Percentiles rank a stretch among this genome's conserved stretches.
These are phyloP conservation scores for Phytopythium litorale DNA, from an alignment of 352 stramenopile species.

Conservation along the genomic window DNA sequence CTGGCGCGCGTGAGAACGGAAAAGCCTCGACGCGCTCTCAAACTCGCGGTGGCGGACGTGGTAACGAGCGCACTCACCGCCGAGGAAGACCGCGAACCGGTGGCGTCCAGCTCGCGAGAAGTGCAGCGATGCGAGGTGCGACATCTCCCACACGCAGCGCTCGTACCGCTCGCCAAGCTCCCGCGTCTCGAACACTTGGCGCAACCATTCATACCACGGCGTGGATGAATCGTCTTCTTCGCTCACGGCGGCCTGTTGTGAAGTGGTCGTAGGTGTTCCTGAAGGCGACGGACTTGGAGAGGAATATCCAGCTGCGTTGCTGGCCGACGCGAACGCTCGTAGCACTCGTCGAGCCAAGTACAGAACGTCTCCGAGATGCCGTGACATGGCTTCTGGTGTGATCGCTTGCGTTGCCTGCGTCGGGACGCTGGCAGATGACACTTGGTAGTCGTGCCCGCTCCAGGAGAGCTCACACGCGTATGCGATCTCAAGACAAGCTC, in stretches of 20 bases:
- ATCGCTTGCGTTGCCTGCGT: constrained; percentile 38
- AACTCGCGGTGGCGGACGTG: constrained; percentile 50
- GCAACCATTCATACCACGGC: constrained; percentile 57
- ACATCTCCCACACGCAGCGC: constrained; percentile 64
- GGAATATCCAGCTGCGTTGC: not conserved
- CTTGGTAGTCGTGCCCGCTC: constrained; percentile 62
- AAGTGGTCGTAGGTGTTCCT: not conserved
- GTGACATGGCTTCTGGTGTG: constrained; percentile 56
- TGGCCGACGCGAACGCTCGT: constrained; percentile 32
- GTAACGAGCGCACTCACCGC: constrained; percentile 62
- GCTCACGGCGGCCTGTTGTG: not conserved
- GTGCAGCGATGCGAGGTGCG: constrained; percentile 69
- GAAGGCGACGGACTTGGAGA: not conserved
- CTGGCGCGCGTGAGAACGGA: constrained; percentile 65
- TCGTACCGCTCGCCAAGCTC: constrained; percentile 31
- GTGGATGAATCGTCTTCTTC: not conserved
- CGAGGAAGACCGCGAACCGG: constrained; percentile 77
- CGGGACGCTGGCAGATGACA: constrained; percentile 42
- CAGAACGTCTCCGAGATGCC: constrained; percentile 58
- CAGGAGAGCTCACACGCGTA: constrained; percentile 75
- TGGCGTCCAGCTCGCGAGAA: constrained; percentile 67
- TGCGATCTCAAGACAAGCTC: constrained; percentile 69
- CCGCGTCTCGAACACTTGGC: constrained; percentile 32
- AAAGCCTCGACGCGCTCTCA: constrained; percentile 56
- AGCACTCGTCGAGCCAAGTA: constrained; percentile 69